Evolutionary conservation across 768 basidiomycete genomes (phyloP).

Genomic region (Amylocystis lapponica): DNA sequence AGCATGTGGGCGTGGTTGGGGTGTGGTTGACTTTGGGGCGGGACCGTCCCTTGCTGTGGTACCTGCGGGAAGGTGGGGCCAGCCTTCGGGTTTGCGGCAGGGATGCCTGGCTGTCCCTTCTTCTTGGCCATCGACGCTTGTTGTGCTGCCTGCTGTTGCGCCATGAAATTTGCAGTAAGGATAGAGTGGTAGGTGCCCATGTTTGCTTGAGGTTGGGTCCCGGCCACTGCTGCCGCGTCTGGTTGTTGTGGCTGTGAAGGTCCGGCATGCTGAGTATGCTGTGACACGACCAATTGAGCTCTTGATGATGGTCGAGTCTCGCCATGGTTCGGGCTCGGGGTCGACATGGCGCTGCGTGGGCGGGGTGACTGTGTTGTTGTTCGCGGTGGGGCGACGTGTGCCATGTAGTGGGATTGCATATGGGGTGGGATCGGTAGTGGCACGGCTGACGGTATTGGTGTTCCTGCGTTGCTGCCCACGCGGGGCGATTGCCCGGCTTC

Average conservation of each 20-base stretch:
- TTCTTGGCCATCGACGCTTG: slow-evolving; percentile 7
- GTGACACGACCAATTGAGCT: neutral
- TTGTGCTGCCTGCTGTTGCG: slow-evolving; percentile 6
- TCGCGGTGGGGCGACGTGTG: slow-evolving; percentile 7
- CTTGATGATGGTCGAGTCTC: slow-evolving; percentile 2
- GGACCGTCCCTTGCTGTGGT: neutral
- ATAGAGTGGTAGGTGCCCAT: slow-evolving; percentile 11
- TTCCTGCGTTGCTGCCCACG: slow-evolving; percentile 10
- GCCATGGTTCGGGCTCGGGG: neutral
- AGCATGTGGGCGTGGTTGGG: no score
- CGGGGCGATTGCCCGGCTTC: slow-evolving; percentile 7
- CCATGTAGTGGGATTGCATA: slow-evolving; percentile 15
- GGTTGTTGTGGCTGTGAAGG: slow-evolving; percentile 10
- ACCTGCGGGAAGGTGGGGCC: slow-evolving; percentile 1
- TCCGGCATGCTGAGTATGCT: slow-evolving; percentile 13
- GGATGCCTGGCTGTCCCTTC: slow-evolving; percentile 5
- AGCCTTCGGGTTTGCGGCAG: slow-evolving; percentile 5
- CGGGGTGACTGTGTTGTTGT: slow-evolving; percentile 11
- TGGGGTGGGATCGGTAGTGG: slow-evolving; percentile 20
- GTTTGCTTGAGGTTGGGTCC: slow-evolving; percentile 13
- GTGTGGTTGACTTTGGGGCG: no score
- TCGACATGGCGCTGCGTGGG: slow-evolving; percentile 9
- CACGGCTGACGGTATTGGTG: slow-evolving; percentile 14
- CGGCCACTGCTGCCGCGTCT: slow-evolving; percentile 6
- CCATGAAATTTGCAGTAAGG: slow-evolving; percentile 9